phyloP scores from a whole-genome alignment of 2,329 filamentous ascomycete species.

The Rutstroemia sp. region DNA sequence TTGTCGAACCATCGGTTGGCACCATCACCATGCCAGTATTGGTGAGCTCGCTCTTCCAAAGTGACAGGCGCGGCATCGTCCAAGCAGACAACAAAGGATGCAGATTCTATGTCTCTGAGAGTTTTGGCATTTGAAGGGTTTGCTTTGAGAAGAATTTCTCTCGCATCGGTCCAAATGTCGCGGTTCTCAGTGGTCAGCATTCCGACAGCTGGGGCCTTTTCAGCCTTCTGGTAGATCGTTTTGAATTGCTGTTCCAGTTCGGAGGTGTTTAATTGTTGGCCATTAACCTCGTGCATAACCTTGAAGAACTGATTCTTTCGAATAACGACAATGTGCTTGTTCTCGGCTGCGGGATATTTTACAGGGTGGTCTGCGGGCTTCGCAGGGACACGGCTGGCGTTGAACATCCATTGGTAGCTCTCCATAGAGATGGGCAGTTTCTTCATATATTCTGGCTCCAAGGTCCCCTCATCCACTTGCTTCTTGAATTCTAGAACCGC shows the following conservation, averaged over 20 bases:
- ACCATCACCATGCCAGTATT: conserved; percentile 98
- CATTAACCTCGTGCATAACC: conserved; percentile 71
- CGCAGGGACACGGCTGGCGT: conserved; percentile 77
- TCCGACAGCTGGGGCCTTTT: conserved; percentile 68
- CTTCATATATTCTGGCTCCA: conserved; percentile 99
- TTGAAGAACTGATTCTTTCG: conserved; percentile 99
- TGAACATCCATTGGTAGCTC: conserved; percentile 99
- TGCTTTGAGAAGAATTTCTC: conserved; percentile 66
- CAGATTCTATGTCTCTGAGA: conserved; percentile 75
- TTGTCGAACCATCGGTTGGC: conserved; percentile 97
- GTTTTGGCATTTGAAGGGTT: conserved; percentile 70
- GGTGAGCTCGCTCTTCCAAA: conserved; percentile 86
- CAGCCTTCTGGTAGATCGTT: conserved; percentile 71
- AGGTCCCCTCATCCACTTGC: conserved; percentile 70
- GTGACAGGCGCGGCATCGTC: conserved; percentile 89
- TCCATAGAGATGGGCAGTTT: conserved; percentile 96
- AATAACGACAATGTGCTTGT: conserved; percentile 84
- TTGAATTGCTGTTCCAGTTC: conserved; percentile 89
- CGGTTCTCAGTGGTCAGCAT: conserved; percentile 86
- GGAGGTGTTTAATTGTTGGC: conserved; percentile 76
- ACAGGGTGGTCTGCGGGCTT: conserved; percentile 74
- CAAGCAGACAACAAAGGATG: conserved; percentile 86
- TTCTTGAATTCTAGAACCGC: conserved; percentile 90
- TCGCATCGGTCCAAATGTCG: conserved; percentile 84
- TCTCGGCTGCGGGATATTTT: conserved; percentile 66